Evolutionary conservation across 2,329 filamentous ascomycete species (phyloP).

Genomic region (Lachnellula willkommii): DNA sequence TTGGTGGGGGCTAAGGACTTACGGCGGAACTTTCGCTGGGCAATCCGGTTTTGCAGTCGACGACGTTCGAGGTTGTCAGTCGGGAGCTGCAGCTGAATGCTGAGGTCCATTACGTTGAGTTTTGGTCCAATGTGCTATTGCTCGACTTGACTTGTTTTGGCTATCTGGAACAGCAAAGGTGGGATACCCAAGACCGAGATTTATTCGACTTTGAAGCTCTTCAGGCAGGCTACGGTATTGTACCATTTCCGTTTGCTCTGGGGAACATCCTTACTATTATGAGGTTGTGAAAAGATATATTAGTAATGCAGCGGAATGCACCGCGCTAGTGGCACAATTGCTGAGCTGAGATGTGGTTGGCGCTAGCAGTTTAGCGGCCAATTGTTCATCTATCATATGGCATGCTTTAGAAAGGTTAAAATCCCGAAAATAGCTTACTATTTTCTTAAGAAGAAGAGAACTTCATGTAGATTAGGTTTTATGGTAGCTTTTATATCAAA

Average conservation of each 20-base stretch:
- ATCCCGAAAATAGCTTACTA: too few species aligned
- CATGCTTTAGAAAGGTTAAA: too few species aligned
- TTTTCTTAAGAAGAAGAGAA: too few species aligned
- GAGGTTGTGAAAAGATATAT: background rate
- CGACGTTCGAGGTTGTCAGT: background rate
- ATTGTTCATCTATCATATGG: too few species aligned
- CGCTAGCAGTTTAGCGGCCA: too few species aligned
- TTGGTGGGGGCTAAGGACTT: background rate
- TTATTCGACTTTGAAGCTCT: background rate
- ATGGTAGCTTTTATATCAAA: too few species aligned
- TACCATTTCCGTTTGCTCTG: too few species aligned
- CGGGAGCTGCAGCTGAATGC: background rate
- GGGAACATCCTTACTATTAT: too few species aligned
- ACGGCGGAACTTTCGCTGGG: background rate
- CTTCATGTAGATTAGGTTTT: too few species aligned
- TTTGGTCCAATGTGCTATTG: background rate
- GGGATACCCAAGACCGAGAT: background rate
- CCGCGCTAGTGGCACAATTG: background rate
- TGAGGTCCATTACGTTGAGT: background rate
- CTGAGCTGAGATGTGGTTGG: background rate
- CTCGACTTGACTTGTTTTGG: background rate
- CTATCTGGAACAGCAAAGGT: background rate
- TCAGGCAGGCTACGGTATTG: too few species aligned
- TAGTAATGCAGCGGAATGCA: background rate
- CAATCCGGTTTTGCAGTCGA: constrained; percentile 1